Evolutionary conservation across 2,329 filamentous ascomycete genomes (phyloP).

Genomic region (Claviceps spartinae): DNA sequence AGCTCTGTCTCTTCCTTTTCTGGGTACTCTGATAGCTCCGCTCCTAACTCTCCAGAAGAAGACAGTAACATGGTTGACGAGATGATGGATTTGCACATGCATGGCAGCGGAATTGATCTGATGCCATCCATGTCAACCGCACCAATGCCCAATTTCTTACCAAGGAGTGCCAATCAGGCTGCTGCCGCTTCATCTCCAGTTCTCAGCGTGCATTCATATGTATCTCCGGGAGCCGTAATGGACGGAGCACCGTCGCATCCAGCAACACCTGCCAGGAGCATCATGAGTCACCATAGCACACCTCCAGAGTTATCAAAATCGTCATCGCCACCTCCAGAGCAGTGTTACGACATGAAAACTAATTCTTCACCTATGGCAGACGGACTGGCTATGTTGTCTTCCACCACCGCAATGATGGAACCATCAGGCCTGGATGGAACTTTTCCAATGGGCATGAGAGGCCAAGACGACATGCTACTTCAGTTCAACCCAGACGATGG

Average conservation of each 20-base stretch:
- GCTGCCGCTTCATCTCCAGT: slow-evolving; percentile 26
- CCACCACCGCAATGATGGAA: slow-evolving; percentile 19
- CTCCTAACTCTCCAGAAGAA: slow-evolving; percentile 36
- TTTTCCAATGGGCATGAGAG: slow-evolving; percentile 20
- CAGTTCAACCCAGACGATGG: slow-evolving; percentile 30
- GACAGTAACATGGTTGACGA: slow-evolving; percentile 35
- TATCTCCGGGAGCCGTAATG: slow-evolving; percentile 33
- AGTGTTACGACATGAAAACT: slow-evolving; percentile 34
- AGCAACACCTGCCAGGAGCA: slow-evolving; percentile 36
- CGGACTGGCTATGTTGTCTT: slow-evolving; percentile 17
- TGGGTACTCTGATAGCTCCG: slow-evolving; percentile 43
- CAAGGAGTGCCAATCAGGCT: slow-evolving; percentile 20
- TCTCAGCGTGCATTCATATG: slow-evolving; percentile 26
- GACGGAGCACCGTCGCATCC: slow-evolving; percentile 24
- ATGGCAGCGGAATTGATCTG: slow-evolving; percentile 12
- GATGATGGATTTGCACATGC: slow-evolving; percentile 30
- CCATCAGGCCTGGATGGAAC: slow-evolving; percentile 21
- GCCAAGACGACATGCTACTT: slow-evolving; percentile 29
- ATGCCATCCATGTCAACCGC: slow-evolving; percentile 32
- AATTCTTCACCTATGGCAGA: slow-evolving; percentile 19
- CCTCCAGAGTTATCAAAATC: slow-evolving; percentile 48
- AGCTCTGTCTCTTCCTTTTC: slow-evolving; percentile 41
- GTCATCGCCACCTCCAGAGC: slow-evolving; percentile 39
- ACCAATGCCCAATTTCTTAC: slow-evolving; percentile 23
- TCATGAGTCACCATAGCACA: slow-evolving; percentile 39